phyloP scores from a whole-genome alignment of 129 eudicot species.

The Centaurea solstitialis region DNA sequence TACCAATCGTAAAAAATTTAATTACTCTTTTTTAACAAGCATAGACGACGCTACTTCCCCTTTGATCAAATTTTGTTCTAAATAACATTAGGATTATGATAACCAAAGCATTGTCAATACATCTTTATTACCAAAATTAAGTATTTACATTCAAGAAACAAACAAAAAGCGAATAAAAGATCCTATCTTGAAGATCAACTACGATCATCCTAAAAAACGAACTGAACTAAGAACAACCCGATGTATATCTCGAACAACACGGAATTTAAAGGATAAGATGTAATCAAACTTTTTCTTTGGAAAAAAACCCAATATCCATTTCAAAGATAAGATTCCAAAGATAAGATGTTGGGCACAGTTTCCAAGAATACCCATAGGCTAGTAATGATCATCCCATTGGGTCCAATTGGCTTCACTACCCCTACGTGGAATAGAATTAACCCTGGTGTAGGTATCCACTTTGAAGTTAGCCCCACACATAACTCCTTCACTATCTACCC shows the following conservation, averaged over 20 bases:
- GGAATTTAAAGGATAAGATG: too few species aligned
- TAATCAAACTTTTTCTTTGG: too few species aligned
- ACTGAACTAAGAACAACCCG: neutral
- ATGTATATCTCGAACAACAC: neutral
- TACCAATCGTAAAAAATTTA: too few species aligned
- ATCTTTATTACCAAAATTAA: constrained; percentile 8
- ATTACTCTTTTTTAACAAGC: too few species aligned
- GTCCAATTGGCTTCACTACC: constrained; percentile 89
- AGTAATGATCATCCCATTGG: constrained; percentile 56
- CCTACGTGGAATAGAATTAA: constrained; percentile 79
- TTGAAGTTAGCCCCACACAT: constrained; percentile 96
- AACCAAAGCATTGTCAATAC: constrained; percentile 1
- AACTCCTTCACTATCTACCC: constrained; percentile 92
- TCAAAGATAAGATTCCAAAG: neutral
- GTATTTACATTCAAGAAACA: constrained; percentile 29
- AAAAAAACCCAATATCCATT: neutral
- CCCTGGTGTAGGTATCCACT: constrained; percentile 71
- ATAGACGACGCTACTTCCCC: too few species aligned
- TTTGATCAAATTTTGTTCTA: too few species aligned
- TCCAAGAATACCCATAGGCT: neutral
- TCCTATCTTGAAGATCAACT: neutral
- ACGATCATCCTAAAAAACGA: neutral
- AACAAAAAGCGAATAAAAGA: neutral
- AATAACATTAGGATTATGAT: neutral
- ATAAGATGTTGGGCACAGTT: neutral